phyloP scores from a whole-genome alignment of 1,139 yeast species.

The Barnettozyma hawaiiensis region DNA sequence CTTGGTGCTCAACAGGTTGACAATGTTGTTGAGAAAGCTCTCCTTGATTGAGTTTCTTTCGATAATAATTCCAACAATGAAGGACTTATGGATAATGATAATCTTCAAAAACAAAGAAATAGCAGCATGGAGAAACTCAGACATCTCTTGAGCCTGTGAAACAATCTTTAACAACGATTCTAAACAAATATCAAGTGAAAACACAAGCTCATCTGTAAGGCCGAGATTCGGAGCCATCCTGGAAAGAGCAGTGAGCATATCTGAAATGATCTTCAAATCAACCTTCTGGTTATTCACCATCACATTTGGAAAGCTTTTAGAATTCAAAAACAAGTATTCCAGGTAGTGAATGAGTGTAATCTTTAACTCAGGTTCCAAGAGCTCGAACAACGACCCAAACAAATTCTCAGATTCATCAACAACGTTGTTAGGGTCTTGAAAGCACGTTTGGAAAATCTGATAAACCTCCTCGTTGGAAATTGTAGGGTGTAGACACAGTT shows the following conservation, averaged over 20 bases:
- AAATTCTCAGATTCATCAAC: slow-evolving; percentile 7
- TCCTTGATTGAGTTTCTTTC: slow-evolving; percentile 28
- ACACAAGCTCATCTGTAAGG: slow-evolving; percentile 22
- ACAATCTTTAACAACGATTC: slow-evolving; percentile 21
- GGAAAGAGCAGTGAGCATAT: slow-evolving; percentile 18
- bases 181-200: slow-evolving; percentile 22
- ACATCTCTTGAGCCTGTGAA: slow-evolving; percentile 16
- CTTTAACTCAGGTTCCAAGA: slow-evolving; percentile 31
- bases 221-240: slow-evolving; percentile 11
- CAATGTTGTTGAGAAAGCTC: slow-evolving; percentile 36
- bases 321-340: slow-evolving; percentile 39
- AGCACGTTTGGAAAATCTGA: slow-evolving; percentile 8
- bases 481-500: slow-evolving; percentile 15
- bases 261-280: slow-evolving; percentile 18
- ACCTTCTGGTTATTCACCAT: slow-evolving; percentile 16
- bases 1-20: slow-evolving; percentile 40
- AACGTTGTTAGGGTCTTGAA: slow-evolving; percentile 5
- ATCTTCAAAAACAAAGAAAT: slow-evolving; percentile 47
- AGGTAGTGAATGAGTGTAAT: slow-evolving; percentile 32
- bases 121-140: slow-evolving; percentile 26
- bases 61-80: slow-evolving; percentile 30
- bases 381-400: slow-evolving; percentile 36
- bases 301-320: slow-evolving; percentile 41
- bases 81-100: slow-evolving; percentile 51
- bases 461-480: slow-evolving; percentile 9